Percentiles rank a stretch among this genome's conserved stretches.
These are phyloP conservation scores for Vitis rupestris DNA, from an alignment of 164 flowering plant species.

Conservation along the genomic window DNA sequence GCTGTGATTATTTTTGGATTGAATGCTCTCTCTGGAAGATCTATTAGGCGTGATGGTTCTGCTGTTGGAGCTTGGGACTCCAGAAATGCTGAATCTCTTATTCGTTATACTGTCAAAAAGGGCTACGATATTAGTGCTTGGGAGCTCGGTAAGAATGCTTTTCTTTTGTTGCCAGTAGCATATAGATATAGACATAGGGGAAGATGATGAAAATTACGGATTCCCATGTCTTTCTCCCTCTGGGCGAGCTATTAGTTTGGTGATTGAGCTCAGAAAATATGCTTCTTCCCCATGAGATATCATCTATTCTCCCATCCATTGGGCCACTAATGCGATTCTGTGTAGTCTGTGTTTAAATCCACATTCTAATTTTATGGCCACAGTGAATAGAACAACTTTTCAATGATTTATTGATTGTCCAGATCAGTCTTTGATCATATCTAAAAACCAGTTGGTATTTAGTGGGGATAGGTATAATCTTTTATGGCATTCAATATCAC, in stretches of 20 bases:
- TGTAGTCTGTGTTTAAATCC: no score
- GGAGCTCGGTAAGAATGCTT: slow-evolving; percentile 74
- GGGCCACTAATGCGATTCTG: no score
- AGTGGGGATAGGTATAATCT: no score
- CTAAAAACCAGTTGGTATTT: no score
- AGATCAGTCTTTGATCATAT: no score
- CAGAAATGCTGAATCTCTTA: slow-evolving; percentile 64
- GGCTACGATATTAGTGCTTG: slow-evolving; percentile 69
- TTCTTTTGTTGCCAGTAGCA: not conserved
- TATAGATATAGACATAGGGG: not conserved
- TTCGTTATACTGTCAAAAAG: slow-evolving; percentile 60
- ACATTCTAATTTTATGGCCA: no score
- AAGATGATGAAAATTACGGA: not conserved
- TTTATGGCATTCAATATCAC: no score
- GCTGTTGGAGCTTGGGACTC: slow-evolving; percentile 73
- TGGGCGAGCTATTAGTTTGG: not conserved
- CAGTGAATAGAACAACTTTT: no score
- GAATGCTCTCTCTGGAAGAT: slow-evolving; percentile 70
- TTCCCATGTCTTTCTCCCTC: not conserved
- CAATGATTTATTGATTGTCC: no score
- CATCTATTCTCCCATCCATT: no score
- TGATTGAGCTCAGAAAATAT: no score
- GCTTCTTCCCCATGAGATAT: no score
- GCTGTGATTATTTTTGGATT: slow-evolving; percentile 74
- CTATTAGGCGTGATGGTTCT: slow-evolving; percentile 34